Evolutionary conservation across 2,329 filamentous ascomycete species (phyloP).

Genomic region (Calonectria leucothoes): DNA sequence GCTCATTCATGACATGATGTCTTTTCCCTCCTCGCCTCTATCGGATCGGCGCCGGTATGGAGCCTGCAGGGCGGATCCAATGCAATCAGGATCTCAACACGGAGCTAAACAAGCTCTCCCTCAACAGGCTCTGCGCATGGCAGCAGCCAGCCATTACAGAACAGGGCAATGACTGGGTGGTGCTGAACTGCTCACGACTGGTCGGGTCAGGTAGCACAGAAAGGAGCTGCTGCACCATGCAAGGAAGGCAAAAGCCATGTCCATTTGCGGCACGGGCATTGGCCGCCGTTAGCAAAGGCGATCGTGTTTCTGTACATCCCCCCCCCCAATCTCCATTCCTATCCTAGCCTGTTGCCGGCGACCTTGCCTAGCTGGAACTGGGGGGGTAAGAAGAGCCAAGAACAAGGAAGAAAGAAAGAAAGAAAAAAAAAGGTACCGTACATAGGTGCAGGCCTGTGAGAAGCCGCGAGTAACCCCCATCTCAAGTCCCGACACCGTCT

Average conservation of each 20-base stretch:
- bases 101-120: constrained; percentile 9
- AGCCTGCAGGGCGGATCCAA: constrained; percentile 23
- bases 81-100: constrained; percentile 12
- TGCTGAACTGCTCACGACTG: constrained; percentile 2
- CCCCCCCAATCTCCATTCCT: constrained; percentile 32
- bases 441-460: constrained; percentile 3
- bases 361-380: constrained; percentile 6
- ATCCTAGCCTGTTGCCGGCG: constrained; percentile 12
- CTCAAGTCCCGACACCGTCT: not conserved
- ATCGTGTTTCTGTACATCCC: constrained; percentile 26
- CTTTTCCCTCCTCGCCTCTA: constrained; percentile 21
- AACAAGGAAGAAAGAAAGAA: constrained; percentile 9
- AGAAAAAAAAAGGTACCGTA: constrained; percentile 17
- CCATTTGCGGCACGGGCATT: constrained; percentile 28
- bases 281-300: constrained; percentile 32
- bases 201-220: constrained; percentile 19
- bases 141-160: not conserved
- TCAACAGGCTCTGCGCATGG: constrained; percentile 10
- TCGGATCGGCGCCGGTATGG: constrained; percentile 35
- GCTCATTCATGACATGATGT: not conserved
- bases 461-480: not conserved
- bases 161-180: not conserved
- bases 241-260: constrained; percentile 33
- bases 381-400: not conserved
- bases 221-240: constrained; percentile 38